Evolutionary conservation across 2,329 filamentous ascomycete species (phyloP).

Genomic region (Arthroderma sp.): DNA sequence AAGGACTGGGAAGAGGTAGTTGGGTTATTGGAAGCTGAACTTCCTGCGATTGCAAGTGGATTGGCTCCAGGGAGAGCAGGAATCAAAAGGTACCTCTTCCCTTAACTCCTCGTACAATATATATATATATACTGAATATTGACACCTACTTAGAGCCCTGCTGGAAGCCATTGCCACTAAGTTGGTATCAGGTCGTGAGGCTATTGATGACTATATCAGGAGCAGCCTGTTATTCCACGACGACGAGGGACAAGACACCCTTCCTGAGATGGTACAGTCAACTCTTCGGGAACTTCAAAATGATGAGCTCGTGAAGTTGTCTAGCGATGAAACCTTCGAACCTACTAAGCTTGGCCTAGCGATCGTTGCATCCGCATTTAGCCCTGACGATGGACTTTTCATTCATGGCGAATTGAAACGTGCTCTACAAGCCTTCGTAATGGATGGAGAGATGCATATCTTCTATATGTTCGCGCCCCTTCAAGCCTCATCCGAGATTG

Average conservation of each 20-base stretch:
- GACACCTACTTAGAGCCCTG: constrained; percentile 43
- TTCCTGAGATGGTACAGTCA: constrained; percentile 44
- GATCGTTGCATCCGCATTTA: constrained; percentile 58
- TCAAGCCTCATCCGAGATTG: constrained; percentile 44
- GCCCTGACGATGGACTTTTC: constrained; percentile 64
- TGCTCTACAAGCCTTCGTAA: constrained; percentile 60
- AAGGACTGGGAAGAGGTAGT: constrained; percentile 57
- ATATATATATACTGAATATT: too few species aligned
- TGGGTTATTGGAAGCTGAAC: constrained; percentile 58
- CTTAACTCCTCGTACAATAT: too few species aligned
- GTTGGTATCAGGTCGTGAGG: constrained; percentile 52
- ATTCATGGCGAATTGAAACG: constrained; percentile 56
- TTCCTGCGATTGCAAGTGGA: constrained; percentile 58
- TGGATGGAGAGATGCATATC: constrained; percentile 71
- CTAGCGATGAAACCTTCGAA: constrained; percentile 39
- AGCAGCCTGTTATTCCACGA: constrained; percentile 56
- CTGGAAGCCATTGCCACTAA: constrained; percentile 59
- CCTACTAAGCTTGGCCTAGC: constrained; percentile 58
- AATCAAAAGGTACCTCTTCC: constrained; percentile 46
- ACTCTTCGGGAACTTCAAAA: constrained; percentile 48
- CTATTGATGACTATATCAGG: constrained; percentile 55
- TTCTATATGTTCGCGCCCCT: constrained; percentile 68
- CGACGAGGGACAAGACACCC: constrained; percentile 35
- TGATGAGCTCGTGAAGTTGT: constrained; percentile 44
- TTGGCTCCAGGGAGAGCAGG: constrained; percentile 55